Conservation (phyloP, 1,284 basidiomycete genomes). For the Afroboletus lepidellus region DNA sequence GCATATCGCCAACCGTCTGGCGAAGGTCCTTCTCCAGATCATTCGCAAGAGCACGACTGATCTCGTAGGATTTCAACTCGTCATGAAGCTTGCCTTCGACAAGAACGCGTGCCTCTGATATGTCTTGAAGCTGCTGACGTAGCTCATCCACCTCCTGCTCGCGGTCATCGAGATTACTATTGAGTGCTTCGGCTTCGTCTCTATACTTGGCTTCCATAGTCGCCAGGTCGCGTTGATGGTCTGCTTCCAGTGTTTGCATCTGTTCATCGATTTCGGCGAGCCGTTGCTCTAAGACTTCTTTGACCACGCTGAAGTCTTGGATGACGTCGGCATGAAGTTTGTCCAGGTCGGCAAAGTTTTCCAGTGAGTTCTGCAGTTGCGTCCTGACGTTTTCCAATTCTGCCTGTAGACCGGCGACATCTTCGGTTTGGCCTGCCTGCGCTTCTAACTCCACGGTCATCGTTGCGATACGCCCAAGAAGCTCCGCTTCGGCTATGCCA, state of each 20-base stretch:
- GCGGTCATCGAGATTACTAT: conserved; percentile 25
- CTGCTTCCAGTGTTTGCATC: conserved; percentile 21
- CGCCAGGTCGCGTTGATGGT: conserved; percentile 19
- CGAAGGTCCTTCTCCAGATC: conserved; percentile 27
- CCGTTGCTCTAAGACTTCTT: conserved; percentile 20
- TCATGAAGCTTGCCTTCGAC: conserved; percentile 19
- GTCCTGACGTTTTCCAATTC: conserved; percentile 19
- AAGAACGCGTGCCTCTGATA: conserved; percentile 33
- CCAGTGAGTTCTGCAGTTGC: conserved; percentile 20
- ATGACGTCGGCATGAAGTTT: conserved; percentile 22
- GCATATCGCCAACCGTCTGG: conserved; percentile 17
- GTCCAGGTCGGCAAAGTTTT: conserved; percentile 26
- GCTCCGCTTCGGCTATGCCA: conserved; percentile 16
- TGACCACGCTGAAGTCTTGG: conserved; percentile 21
- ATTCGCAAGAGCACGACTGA: conserved; percentile 6
- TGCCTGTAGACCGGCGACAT: conserved; percentile 14
- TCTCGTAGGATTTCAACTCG: conserved; percentile 25
- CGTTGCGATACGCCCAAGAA: conserved; percentile 21
- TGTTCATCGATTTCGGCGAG: conserved; percentile 24
- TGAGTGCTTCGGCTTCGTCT: conserved; percentile 21
- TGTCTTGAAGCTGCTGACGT: conserved; percentile 35
- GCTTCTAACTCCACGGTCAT: conserved; percentile 19
- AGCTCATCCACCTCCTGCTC: conserved; percentile 26
- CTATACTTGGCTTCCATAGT: conserved; percentile 19
- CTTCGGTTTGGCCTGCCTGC: conserved; percentile 13